Evolutionary conservation across 192 early-diverging fungal genomes (phyloP), one percentile per base, ranked within the genome.

Genomic region (Coemansia sp.): DNA sequence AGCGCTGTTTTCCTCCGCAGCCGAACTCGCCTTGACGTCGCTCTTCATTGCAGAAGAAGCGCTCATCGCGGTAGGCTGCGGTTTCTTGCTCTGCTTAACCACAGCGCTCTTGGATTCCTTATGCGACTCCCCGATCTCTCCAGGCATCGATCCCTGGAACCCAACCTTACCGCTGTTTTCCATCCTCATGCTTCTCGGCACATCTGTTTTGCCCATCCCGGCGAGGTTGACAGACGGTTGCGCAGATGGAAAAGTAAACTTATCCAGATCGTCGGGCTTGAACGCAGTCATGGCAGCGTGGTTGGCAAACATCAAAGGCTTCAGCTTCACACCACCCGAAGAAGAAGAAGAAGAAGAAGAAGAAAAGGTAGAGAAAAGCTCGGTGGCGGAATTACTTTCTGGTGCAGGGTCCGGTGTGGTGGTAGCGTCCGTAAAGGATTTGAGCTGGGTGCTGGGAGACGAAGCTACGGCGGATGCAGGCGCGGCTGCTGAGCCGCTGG

Each of bases 231-330:
- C 79, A 0, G 71, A 66, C 1, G 68, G 67, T 11, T 73, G 65
- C 36, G 70, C 65, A 5, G 79, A 70, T 1, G 79, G 79, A 63
- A 82, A 82, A 12, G 74, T 76, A 17, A 82, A 82, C 67, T 82
- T 76, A 74, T 82, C 79, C 20, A 82, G 43, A 37, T 82, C 79
- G 0, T 72, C 71, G 33, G 79, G 79, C 63, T 76, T 82, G 72
- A 82, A 82, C 8, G 68, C 66, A 4, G 79, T 67, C 51, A 62
- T 55, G 38, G 51, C 59, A 17, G 71, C 79, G 33, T 18, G 61
- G 38, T 67, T 68, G 51, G 62, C 74, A 18, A 82, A 35, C 79
- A 76, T 71, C 56, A 67, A 57, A 12, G 74, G 79, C 51, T 58
- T 67, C 18, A 73, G 64, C 51, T 57, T 64, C 45, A 57, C 53